These are phyloP conservation scores for Linum lewisii DNA, from an alignment of 345 rosid species.

Conservation along the genomic window DNA sequence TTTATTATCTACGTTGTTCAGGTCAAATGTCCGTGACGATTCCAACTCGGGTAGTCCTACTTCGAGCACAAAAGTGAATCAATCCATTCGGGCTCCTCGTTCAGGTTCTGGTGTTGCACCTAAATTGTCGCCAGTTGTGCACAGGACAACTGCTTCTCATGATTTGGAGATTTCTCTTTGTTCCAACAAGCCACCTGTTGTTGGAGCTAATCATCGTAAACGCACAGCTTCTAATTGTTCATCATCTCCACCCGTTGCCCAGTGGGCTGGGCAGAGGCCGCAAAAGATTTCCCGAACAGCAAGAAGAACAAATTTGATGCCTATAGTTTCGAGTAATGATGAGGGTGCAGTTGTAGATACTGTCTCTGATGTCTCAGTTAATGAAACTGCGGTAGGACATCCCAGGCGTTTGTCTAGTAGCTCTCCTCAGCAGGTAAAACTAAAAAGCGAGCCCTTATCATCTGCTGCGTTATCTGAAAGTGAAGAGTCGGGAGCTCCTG, in stretches of 20 bases:
- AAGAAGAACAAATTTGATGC: constrained; percentile 71
- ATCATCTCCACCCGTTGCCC: constrained; percentile 78
- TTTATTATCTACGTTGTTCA: constrained; percentile 28
- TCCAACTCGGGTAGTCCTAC: constrained; percentile 64
- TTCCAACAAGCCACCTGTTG: constrained; percentile 58
- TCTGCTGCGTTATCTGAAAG: constrained; percentile 77
- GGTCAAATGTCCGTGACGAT: constrained; percentile 64
- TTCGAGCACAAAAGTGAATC: constrained; percentile 46
- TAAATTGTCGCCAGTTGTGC: constrained; percentile 59
- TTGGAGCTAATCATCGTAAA: constrained; percentile 64
- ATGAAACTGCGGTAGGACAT: constrained; percentile 56
- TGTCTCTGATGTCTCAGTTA: constrained; percentile 54
- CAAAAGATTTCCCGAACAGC: constrained; percentile 79
- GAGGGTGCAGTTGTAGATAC: constrained; percentile 54
- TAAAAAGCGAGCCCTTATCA: constrained; percentile 62
- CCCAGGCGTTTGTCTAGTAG: constrained; percentile 45
- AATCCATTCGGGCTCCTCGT: constrained; percentile 65
- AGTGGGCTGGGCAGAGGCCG: constrained; percentile 83
- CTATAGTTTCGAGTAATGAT: constrained; percentile 61
- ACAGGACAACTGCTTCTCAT: constrained; percentile 48
- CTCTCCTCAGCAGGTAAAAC: constrained; percentile 75
- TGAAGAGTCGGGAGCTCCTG: constrained; percentile 81
- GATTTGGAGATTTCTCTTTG: constrained; percentile 86
- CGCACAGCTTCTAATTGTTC: constrained; percentile 55
- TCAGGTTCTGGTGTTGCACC: constrained; percentile 53